Percentiles rank a stretch among this genome's conserved stretches.
phyloP scores from a whole-genome alignment of 768 basidiomycete species.

The Sarcomyxa edulis region DNA sequence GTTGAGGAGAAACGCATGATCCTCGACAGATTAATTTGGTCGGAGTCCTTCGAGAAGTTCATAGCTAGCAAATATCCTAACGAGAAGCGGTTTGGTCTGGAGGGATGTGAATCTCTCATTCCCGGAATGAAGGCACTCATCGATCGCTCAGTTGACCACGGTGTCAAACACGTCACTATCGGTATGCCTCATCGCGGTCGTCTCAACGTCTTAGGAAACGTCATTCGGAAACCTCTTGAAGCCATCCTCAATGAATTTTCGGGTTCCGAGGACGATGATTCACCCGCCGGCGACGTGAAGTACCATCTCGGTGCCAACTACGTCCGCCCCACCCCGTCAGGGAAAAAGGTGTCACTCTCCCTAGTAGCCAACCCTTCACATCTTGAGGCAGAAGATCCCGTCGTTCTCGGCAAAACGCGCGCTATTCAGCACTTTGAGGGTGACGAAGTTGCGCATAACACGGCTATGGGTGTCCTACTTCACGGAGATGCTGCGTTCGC shows the following conservation, averaged over 20 bases:
- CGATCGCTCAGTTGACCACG: slow-evolving; percentile 94
- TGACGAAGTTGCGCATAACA: slow-evolving; percentile 73
- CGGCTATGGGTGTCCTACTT: slow-evolving; percentile 92
- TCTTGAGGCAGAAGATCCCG: slow-evolving; percentile 93
- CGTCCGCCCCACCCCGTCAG: slow-evolving; percentile 94
- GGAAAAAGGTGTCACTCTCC: slow-evolving; percentile 95
- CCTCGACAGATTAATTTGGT: slow-evolving; percentile 98
- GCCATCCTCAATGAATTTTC: slow-evolving; percentile 97
- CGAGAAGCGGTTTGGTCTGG: slow-evolving; percentile 98
- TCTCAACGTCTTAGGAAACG: slow-evolving; percentile 95
- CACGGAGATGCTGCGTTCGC: slow-evolving; percentile 99
- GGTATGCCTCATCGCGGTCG: slow-evolving; percentile 99
- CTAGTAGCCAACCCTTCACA: slow-evolving; percentile 99
- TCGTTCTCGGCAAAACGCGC: slow-evolving; percentile 98
- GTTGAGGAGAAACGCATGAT: slow-evolving; percentile 99
- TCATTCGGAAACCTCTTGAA: slow-evolving; percentile 97
- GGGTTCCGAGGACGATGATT: slow-evolving; percentile 67
- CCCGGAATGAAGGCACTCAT: slow-evolving; percentile 99
- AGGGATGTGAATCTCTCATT: slow-evolving; percentile 95
- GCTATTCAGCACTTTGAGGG: slow-evolving; percentile 93
- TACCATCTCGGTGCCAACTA: slow-evolving; percentile 99
- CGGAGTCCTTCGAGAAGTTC: slow-evolving; percentile 99
- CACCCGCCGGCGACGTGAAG: slow-evolving; percentile 95
- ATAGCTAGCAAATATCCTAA: slow-evolving; percentile 98
- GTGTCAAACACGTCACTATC: slow-evolving; percentile 93